Conservation (phyloP, 2,329 filamentous ascomycete species). For the Emmonsiellopsis sp. region DNA sequence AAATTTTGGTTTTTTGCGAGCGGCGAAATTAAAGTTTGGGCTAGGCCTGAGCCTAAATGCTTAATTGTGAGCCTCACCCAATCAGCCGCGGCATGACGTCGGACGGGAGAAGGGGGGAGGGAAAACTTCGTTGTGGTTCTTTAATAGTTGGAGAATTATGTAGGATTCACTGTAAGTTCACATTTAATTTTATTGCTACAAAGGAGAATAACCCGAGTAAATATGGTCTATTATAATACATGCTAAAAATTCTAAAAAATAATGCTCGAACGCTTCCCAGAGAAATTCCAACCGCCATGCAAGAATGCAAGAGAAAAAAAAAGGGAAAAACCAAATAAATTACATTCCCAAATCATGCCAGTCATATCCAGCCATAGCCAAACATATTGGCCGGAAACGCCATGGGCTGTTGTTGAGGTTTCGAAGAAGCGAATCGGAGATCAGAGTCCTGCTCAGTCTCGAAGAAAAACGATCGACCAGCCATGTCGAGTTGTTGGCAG, state of each 20-base stretch:
- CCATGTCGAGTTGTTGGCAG: conserved; percentile 2
- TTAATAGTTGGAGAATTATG: background rate
- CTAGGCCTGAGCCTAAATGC: conserved; percentile 5
- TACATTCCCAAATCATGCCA: conserved; percentile 19
- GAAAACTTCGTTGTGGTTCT: conserved; percentile 6
- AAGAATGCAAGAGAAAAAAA: conserved; percentile 5
- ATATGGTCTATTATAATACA: too few species aligned
- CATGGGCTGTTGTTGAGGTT: background rate
- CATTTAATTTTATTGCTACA: too few species aligned
- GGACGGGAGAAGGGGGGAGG: background rate
- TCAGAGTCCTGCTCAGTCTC: conserved; percentile 9
- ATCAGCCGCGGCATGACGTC: background rate
- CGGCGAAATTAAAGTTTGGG: conserved; percentile 5
- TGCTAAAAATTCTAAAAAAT: background rate
- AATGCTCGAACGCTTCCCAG: too few species aligned
- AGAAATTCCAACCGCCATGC: background rate
- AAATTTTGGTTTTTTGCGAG: background rate
- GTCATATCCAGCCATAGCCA: conserved; percentile 3
- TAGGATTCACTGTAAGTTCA: too few species aligned
- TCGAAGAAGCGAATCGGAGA: background rate
- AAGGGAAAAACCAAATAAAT: conserved; percentile 3
- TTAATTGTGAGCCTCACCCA: conserved; percentile 2
- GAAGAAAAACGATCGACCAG: conserved; percentile 12
- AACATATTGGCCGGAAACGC: conserved; percentile 1
- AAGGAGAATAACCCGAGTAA: too few species aligned